Evolutionary conservation across 2,329 filamentous ascomycete genomes (phyloP), one percentile per base, ranked within the genome.

Genomic region (Aspergillus thermomutatus): DNA sequence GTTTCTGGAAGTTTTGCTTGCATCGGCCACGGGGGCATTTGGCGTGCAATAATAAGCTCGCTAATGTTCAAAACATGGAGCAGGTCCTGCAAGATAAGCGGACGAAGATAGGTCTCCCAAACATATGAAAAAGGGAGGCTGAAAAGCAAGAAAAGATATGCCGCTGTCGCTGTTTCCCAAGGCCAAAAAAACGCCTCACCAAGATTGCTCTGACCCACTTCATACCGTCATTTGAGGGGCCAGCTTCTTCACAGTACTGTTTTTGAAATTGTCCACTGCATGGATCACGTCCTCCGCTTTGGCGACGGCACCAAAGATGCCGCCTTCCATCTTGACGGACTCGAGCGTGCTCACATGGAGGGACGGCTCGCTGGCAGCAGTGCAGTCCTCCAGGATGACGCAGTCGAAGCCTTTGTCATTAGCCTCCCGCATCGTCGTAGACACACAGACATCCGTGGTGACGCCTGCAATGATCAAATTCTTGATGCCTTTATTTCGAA

Each of bases 361-460:
- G 5, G 68, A 65, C n/a, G 65, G 65, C 52, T 77, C 74, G 28
- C 70, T 71, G 6, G 79, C 76, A 21, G 77, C 74, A 46, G 75
- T 75, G 7, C 75, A 80, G 62, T 84, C 81, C 31, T 80, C 77
- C 3, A 84, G 64, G 1, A 84, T 62, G 11, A 82, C 63, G 57
- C 81, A 82, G 64, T 84, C 82, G 56, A 81, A 83, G 0, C 80
- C 81, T 5, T 79, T 75, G 69, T 84, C 82, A 58, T 79, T 83
- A 10, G 80, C 82, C 65, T 84, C 82, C 21, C 81, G 73, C 68
- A 84, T 80, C 4, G 81, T 84, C 8, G 75, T 82, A 25, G 77
- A 79, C 3, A 84, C 80, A 61, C 80, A 83, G 11, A 82, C 80
- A 66, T 84, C 82, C 0, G 81, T 83, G 5, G 81, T 84, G 4